Base-by-base conservation (phyloP, 805 yeast genomes). In the Lipomyces orientalis region DNA sequence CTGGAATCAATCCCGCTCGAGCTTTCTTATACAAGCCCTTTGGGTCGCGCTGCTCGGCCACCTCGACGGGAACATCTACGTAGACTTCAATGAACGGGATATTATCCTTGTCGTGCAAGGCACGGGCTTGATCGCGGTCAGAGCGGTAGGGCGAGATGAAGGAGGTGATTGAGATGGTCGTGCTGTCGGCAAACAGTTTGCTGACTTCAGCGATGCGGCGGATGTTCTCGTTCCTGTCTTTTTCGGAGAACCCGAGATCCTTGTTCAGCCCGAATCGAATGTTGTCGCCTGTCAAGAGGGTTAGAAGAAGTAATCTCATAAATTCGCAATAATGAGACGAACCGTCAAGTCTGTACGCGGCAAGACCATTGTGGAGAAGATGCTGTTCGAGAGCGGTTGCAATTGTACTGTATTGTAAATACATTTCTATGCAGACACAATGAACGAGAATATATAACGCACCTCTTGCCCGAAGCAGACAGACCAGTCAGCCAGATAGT, bases 11-110 rank as follows among this genome's bases (percentile, higher is more conserved):
- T 46, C 98, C 98, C 76, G 93, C 95, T 79, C 98, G 88, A 19
- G 98, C 98, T 85, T 94, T 94, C 81, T 93, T 93, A 83, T 94
- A 94, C 73, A 94, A 83, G 12, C 98, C 98, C 83, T 94, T 94
- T 71, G 98, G 98, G 79, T 94, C 98, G 82, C 98, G 91, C 79
- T 91, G 86, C 83, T 94, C 98, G 61, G 98, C 98, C 70, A 94
- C 92, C 75, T 89, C 93, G 61, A 94, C 84, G 46, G 98, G 98
- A 57, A 93, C 98, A 78, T 93, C 97, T 49, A 93, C 94, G 73
- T 81, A 93, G 8, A 94, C 96, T 82, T 93, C 98, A 64, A 93
- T 86, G 75, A 93, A 93, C 63, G 97, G 94, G 70, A 94, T 81
- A 54, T 85, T 85, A 71, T 88, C 86, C 68, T 87, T 87, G 70